Conservation (phyloP, 2,329 filamentous ascomycete genomes). For the Exophiala viscosa region DNA sequence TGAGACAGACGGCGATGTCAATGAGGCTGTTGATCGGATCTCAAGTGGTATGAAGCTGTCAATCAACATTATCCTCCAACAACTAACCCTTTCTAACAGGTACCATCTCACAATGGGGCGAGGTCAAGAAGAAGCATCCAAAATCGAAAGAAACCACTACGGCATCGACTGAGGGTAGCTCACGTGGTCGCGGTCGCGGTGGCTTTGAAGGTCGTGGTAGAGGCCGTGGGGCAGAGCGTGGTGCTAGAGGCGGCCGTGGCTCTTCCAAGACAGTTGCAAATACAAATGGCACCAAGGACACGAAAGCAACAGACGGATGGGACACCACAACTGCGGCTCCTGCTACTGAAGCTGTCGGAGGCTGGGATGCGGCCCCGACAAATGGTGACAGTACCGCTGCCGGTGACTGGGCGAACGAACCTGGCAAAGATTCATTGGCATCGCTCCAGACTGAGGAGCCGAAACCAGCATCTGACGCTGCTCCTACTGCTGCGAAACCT, state of each 20-base stretch:
- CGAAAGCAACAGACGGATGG: slow-evolving; percentile 22
- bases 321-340: slow-evolving; percentile 17
- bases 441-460: slow-evolving; percentile 34
- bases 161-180: slow-evolving; percentile 34
- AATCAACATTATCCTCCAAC: neutral
- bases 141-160: slow-evolving; percentile 44
- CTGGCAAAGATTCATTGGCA: slow-evolving; percentile 27
- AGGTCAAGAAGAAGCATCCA: slow-evolving; percentile 52
- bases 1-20: slow-evolving; percentile 58
- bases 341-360: slow-evolving; percentile 28
- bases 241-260: slow-evolving; percentile 42
- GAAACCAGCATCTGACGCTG: slow-evolving; percentile 20
- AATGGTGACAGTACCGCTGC: slow-evolving; percentile 28
- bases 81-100: slow-evolving; percentile 32
- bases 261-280: slow-evolving; percentile 40
- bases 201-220: slow-evolving; percentile 45
- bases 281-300: slow-evolving; percentile 41
- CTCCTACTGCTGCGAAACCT: slow-evolving; percentile 22
- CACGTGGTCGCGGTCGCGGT: slow-evolving; percentile 46
- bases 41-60: slow-evolving; percentile 42
- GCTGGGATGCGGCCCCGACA: slow-evolving; percentile 30
- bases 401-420: slow-evolving; percentile 28
- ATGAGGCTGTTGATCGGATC: slow-evolving; percentile 49
- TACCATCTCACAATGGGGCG: slow-evolving; percentile 51
- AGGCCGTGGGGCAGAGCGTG: slow-evolving; percentile 45